These are phyloP conservation scores for Carex sylvatica DNA, from an alignment of 202 grass and related monocot species.

Conservation along the genomic window DNA sequence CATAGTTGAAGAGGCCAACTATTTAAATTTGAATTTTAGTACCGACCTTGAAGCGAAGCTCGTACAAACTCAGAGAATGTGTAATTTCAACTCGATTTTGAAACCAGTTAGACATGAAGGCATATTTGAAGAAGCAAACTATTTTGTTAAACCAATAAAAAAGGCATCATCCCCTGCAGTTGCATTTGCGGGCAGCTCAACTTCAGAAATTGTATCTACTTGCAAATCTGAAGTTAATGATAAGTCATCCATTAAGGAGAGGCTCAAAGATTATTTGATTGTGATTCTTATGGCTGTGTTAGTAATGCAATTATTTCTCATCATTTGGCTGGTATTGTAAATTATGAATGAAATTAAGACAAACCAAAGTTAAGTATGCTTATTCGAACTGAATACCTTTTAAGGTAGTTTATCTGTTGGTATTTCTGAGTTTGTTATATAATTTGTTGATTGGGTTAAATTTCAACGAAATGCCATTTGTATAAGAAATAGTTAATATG, in stretches of 20 bases:
- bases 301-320: conserved; percentile 49
- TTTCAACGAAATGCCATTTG: not conserved
- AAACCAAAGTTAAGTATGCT: not conserved
- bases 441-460: not conserved
- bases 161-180: not conserved
- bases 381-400: not conserved
- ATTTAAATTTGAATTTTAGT: conserved; percentile 6
- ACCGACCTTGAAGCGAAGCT: not conserved
- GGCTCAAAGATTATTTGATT: conserved; percentile 22
- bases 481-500: not conserved
- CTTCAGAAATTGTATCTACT: conserved; percentile 19
- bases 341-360: conserved; percentile 34
- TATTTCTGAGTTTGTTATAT: not conserved
- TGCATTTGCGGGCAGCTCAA: conserved; percentile 19
- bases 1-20: conserved; percentile 3
- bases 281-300: conserved; percentile 43
- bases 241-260: not conserved
- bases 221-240: conserved; percentile 18
- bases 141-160: not conserved
- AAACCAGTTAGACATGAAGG: not conserved
- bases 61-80: not conserved
- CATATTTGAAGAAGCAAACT: no score
- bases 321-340: conserved; percentile 41
- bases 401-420: not conserved
- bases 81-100: not conserved